A percentile compares a stretch with the other conserved stretches of the same genome.
These are phyloP conservation scores for Zanthoxylum bungeanum DNA, from an alignment of 345 rosid species.

Conservation along the genomic window DNA sequence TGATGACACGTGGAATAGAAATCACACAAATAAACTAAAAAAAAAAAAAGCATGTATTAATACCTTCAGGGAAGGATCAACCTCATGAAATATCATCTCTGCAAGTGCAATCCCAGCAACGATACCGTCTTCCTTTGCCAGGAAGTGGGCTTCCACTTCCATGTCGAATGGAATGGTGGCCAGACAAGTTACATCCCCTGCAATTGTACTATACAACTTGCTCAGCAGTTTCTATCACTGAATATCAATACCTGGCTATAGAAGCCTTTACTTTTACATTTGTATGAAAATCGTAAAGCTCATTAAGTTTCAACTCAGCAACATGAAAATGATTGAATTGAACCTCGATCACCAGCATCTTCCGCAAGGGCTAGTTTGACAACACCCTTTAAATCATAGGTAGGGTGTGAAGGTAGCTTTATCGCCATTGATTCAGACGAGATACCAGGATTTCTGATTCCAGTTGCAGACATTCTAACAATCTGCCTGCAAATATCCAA, in stretches of 20 bases:
- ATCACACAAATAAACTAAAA: conserved; percentile 14
- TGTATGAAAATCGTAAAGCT: background rate
- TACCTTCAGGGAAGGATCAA: conserved; percentile 87
- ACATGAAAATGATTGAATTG: background rate
- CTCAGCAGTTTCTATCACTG: conserved; percentile 7
- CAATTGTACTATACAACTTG: conserved; percentile 20
- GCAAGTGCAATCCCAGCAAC: conserved; percentile 82
- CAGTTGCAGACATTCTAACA: conserved; percentile 51
- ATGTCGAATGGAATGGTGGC: conserved; percentile 78
- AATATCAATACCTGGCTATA: background rate
- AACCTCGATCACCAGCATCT: conserved; percentile 93
- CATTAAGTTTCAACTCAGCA: background rate
- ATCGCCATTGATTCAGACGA: conserved; percentile 44
- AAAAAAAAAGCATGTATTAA: background rate
- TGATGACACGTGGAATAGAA: conserved; percentile 14
- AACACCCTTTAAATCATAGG: conserved; percentile 71
- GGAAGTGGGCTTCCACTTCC: conserved; percentile 93
- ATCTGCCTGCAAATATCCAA: conserved; percentile 26
- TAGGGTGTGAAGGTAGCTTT: conserved; percentile 89
- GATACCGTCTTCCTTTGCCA: conserved; percentile 91
- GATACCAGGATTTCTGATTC: conserved; percentile 22
- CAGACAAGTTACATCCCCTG: conserved; percentile 95
- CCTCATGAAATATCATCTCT: conserved; percentile 80
- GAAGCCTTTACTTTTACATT: background rate
- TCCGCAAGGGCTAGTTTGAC: conserved; percentile 80